Evolutionary conservation across 2,329 filamentous ascomycete species (phyloP), one percentile per base, ranked within the genome.

Genomic region (Cladophialophora bantiana): DNA sequence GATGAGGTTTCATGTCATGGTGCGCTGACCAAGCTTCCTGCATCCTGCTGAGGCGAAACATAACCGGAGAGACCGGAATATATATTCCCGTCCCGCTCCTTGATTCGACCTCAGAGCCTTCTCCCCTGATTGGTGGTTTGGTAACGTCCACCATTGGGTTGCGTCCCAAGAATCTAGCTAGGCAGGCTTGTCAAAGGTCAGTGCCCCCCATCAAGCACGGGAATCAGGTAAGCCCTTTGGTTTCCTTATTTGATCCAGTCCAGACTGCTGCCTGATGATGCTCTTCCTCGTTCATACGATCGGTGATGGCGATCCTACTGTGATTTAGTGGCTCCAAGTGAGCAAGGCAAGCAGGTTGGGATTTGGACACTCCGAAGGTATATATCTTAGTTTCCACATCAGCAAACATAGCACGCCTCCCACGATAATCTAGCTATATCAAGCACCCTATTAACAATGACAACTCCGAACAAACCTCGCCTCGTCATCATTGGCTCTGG

Each of bases 401-500:
- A 35, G 26, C 31, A 34, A n/a, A n/a, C 26, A 50, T 7, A 50
- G 13, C 31, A 34, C 57, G 20, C 15, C 26, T 6, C 26, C 13
- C 9, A n/a, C 40, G 13, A 50, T 7, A 52, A 45, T 15, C 42
- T 4, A 15, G 13, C 7, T 7, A 7, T 15, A 9, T 42, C 12
- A 36, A 26, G 7, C 15, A 20, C 18, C 13, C n/a, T 40, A 2
- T n/a, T 20, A 20, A 40, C 31, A 35, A 61, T 61, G 59, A 32
- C 59, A 3, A 15, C 45, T 6, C 34, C 45, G 18, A 52, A 38
- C 59, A 54, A 58, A 26, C 64, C 67, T 53, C 70, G 66, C 20
- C 59, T 73, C 3, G 66, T 72, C 57, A 68, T 73, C 50, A 64
- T 73, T 34, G 72, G 72, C 50, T 68, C 66, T 31, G 72, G 72